phyloP scores from a whole-genome alignment of 305 asterid species.

The Fraxinus latifolia region DNA sequence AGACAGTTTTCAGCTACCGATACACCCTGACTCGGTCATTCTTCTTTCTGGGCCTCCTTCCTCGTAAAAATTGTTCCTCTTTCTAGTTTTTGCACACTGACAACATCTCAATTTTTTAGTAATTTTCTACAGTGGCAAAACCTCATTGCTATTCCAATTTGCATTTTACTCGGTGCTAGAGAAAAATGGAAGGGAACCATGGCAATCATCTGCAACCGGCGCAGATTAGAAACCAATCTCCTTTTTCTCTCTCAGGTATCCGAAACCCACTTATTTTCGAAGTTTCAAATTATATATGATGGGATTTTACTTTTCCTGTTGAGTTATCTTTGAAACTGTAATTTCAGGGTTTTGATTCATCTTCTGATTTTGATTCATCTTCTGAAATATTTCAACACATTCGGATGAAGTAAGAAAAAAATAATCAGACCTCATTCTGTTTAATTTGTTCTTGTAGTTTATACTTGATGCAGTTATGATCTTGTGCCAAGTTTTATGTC shows the following conservation, averaged over 20 bases:
- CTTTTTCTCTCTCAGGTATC: conserved; percentile 75
- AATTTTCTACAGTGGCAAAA: conserved; percentile 48
- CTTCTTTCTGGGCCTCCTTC: conserved; percentile 78
- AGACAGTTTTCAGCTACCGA: conserved; percentile 21
- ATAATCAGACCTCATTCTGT: neutral
- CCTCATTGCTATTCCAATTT: conserved; percentile 79
- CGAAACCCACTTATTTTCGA: neutral
- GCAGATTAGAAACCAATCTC: conserved; percentile 49
- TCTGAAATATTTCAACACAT: conserved; percentile 55
- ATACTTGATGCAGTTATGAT: neutral
- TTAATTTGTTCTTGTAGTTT: neutral
- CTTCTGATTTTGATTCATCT: conserved; percentile 68
- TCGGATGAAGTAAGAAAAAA: conserved; percentile 53
- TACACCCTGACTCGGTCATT: conserved; percentile 26
- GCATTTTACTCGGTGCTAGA: conserved; percentile 57
- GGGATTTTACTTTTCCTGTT: neutral
- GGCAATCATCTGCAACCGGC: conserved; percentile 65
- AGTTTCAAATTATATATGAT: neutral
- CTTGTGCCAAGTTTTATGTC: neutral
- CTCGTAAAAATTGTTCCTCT: conserved; percentile 33
- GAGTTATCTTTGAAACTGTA: neutral
- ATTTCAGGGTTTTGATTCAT: conserved; percentile 68
- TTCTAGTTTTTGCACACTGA: neutral
- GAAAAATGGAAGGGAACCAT: conserved; percentile 34
- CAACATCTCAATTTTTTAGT: neutral